A percentile compares a stretch with the other conserved stretches of the same genome.
Evolutionary conservation across 192 early-diverging fungal genomes (phyloP).

Genomic region (Rhizoclosmatium sp.): DNA sequence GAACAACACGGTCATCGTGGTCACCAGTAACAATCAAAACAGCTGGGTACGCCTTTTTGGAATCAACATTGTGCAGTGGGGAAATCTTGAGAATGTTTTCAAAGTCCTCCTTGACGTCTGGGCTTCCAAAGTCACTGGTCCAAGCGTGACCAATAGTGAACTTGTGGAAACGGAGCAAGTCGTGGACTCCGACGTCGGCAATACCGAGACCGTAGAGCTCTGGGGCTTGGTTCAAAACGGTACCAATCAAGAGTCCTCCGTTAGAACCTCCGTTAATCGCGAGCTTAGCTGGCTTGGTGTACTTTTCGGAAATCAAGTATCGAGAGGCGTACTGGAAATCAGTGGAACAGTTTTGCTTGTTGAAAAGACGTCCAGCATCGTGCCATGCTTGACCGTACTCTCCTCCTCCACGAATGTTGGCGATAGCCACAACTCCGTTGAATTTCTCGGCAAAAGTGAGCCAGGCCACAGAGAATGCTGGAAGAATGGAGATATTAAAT

Average conservation of each 20-base stretch:
- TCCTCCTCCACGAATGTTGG: slow-evolving; percentile 77
- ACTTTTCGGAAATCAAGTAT: slow-evolving; percentile 63
- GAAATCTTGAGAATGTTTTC: slow-evolving; percentile 56
- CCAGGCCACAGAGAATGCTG: slow-evolving; percentile 41
- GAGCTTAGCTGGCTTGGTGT: slow-evolving; percentile 63
- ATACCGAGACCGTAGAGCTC: slow-evolving; percentile 74
- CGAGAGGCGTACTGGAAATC: slow-evolving; percentile 78
- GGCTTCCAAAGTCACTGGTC: slow-evolving; percentile 73
- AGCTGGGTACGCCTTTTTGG: slow-evolving; percentile 62
- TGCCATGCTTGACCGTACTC: slow-evolving; percentile 68
- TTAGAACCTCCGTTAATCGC: slow-evolving; percentile 76
- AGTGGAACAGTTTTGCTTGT: slow-evolving; percentile 80
- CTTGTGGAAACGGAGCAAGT: slow-evolving; percentile 79
- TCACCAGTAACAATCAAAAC: slow-evolving; percentile 69
- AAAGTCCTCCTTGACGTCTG: slow-evolving; percentile 74
- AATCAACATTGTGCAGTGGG: slow-evolving; percentile 72
- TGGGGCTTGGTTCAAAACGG: slow-evolving; percentile 77
- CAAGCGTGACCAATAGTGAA: slow-evolving; percentile 80
- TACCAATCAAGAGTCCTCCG: slow-evolving; percentile 74
- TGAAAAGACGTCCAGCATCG: slow-evolving; percentile 57
- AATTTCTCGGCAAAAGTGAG: slow-evolving; percentile 62
- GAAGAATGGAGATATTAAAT: slow-evolving; percentile 64
- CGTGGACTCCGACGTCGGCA: slow-evolving; percentile 76
- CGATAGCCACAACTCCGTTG: slow-evolving; percentile 65
- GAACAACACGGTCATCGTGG: slow-evolving; percentile 76